Evolutionary conservation across 352 stramenopile species (phyloP).

Genomic region (Globisporangium middletonii): DNA sequence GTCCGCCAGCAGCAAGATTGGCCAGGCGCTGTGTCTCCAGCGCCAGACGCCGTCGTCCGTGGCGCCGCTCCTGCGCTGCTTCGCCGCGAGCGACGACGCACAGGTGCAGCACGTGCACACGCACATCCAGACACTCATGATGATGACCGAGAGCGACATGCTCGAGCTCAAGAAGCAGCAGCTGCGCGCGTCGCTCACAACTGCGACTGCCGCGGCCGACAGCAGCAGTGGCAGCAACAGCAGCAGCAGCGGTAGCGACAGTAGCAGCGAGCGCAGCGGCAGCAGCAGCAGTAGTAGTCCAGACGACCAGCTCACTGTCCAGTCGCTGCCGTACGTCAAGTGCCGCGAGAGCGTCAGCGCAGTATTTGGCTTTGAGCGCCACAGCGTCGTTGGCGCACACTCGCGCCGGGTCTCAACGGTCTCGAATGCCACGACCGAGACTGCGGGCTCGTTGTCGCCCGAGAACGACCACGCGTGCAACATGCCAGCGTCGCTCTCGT

Average conservation of each 20-base stretch:
- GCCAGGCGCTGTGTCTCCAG: constrained; percentile 50
- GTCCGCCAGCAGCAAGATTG: constrained; percentile 29
- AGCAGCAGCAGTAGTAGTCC: neutral
- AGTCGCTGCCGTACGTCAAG: constrained; percentile 74
- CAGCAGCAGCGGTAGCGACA: neutral
- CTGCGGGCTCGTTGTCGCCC: constrained; percentile 15
- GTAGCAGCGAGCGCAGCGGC: constrained; percentile 1
- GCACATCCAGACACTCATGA: constrained; percentile 5
- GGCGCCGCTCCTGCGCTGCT: constrained; percentile 10
- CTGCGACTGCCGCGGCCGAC: neutral
- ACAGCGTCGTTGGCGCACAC: constrained; percentile 9
- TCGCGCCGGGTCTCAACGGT: constrained; percentile 41
- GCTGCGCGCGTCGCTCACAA: neutral
- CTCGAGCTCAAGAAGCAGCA: constrained; percentile 7
- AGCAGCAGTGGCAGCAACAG: neutral
- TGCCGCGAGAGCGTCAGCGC: constrained; percentile 41
- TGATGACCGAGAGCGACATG: constrained; percentile 11
- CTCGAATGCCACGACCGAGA: constrained; percentile 27
- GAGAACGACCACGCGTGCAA: constrained; percentile 28
- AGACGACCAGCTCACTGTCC: constrained; percentile 26
- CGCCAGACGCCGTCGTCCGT: constrained; percentile 20
- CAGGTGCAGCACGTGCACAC: neutral
- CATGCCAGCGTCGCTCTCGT: constrained; percentile 53
- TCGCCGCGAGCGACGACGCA: constrained; percentile 13
- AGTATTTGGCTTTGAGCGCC: constrained; percentile 49